phyloP scores from a whole-genome alignment of 2,329 filamentous ascomycete genomes.

The Trichoderma oligosporum region DNA sequence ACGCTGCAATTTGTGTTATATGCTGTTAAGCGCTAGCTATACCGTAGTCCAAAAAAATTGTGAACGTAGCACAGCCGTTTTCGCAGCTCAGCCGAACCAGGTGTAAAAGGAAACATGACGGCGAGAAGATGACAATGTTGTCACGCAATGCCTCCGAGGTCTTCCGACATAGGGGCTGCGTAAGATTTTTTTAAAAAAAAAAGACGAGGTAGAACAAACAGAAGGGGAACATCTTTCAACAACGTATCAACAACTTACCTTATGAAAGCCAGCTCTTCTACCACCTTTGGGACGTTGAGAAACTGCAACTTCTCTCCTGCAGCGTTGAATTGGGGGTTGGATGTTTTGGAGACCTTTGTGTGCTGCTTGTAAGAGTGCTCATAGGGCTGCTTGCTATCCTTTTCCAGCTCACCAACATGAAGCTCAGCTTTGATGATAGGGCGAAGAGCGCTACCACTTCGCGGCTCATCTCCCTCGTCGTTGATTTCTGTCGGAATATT shows the following conservation, averaged over 20 bases:
- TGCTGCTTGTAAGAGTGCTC: slow-evolving; percentile 58
- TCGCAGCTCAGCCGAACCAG: not conserved
- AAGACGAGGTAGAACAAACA: not conserved
- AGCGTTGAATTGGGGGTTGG: slow-evolving; percentile 60
- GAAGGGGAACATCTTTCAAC: not conserved
- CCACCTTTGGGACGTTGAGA: slow-evolving; percentile 52
- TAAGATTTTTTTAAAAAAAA: not conserved
- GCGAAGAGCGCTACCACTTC: slow-evolving; percentile 44
- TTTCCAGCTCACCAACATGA: slow-evolving; percentile 60
- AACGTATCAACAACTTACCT: slow-evolving; percentile 58
- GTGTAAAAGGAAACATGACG: not conserved
- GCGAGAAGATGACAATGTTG: not conserved
- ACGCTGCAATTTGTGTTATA: not conserved
- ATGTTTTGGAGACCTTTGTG: slow-evolving; percentile 52
- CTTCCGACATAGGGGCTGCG: not conserved
- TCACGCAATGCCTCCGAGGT: not conserved
- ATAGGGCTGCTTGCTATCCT: slow-evolving; percentile 29
- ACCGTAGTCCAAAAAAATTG: not conserved
- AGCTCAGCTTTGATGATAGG: slow-evolving; percentile 77
- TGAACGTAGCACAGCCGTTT: not conserved
- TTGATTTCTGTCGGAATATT: slow-evolving; percentile 47
- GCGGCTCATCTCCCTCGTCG: slow-evolving; percentile 31
- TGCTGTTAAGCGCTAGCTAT: not conserved
- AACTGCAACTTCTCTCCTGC: slow-evolving; percentile 56
- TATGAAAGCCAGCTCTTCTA: slow-evolving; percentile 69